Base-by-base conservation (phyloP, 2,329 filamentous ascomycete genomes). In the Thelonectria olida region DNA sequence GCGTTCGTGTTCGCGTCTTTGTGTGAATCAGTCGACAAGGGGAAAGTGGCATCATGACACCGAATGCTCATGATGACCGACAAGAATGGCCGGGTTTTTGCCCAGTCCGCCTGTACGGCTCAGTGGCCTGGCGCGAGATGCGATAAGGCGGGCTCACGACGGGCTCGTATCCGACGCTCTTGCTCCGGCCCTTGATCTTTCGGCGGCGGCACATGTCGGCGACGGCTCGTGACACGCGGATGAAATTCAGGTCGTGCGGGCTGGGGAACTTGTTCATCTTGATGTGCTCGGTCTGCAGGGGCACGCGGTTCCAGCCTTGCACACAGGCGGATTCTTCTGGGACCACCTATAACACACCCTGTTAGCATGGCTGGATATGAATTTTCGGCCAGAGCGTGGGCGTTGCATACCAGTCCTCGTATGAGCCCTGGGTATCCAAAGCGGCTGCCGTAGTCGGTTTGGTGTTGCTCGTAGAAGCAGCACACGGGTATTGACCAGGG, bases 381-480 rank as follows among this genome's bases (percentile, higher is more conserved):
- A 10, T 15, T 20, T 27, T 39, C 25, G 22, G 10, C 19, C 17
- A 12, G 13, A 12, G 7, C n/a, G 3, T 8, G n/a, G 20, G 7
- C 3, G 15, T 7, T 47, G 36, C 59, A 41, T 54, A 65, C 64
- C 62, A 54, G 51, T 54, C 60, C 58, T 44, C 44, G 48, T 10
- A 45, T 8, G 22, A 57, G 7, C 38, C 52, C 49, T 7, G 36
- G 38, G n/a, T 63, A 27, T 23, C 56, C 47, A 20, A 50, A 51
- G n/a, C 60, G 38, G 10, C 22, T 4, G 36, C 56, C 45, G 31
- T 67, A 69, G 38, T 67, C 62, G 4, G 67, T 59, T 27, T 66
- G 58, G 38, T 60, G 59, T 5, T 58, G 48, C 36, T 69, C 65
- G 23, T 54, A 65, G 38, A 67, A 69, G 36, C 57, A 68, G 27